Base-by-base conservation (phyloP, 257 asterid genomes). In the Agastache rugosa region DNA sequence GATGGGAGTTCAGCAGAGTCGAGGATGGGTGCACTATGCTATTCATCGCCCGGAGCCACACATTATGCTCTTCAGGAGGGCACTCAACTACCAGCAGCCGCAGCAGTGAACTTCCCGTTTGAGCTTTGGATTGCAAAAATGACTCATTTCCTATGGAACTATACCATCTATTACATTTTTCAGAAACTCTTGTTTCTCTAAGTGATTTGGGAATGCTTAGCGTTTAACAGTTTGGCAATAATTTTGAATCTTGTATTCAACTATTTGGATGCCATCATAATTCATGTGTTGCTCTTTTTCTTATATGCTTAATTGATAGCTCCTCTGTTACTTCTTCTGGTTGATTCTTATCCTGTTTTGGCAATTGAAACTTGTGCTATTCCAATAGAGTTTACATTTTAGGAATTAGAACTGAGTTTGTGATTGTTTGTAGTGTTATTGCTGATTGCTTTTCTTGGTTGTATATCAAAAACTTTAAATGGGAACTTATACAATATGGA, bases 1-100 rank as follows among this genome's bases (percentile, higher is more conserved):
- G 1, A 84, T 92, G 64, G 96, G 97, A 47, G 97, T 90, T 44
- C 96, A 92, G 84, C 97, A 89, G 78, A 92, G 97, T 77, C 84
- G 95, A 37, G 97, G 97, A 20, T 88, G 96, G 97, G 96, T 92
- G 29, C 97, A 92, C 81, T 92, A 92, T 19, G 97, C 97, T 3
- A 85, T 92, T 59, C 96, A 92, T 69, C 91, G 96, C n/a, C 97
- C 97, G 9, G 97, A 92, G 89, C 97, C 97, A 42, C 97, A 92
- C 84, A 81, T 81, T 15, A 84, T 84, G 88, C 93, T 92, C 67
- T 85, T 85, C 75, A 82, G 89, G 82, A 80, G 89, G 85, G 79
- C 87, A 11, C 73, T 85, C 29, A 82, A 85, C 80, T 82, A 72
- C 61, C 89, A 82, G 79, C 89, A 82, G 83, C 88, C 73, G 66